Percentiles rank a stretch among this genome's conserved stretches.
Evolutionary conservation across 2,329 filamentous ascomycete genomes (phyloP).

Genomic region (Fusarium sp.): DNA sequence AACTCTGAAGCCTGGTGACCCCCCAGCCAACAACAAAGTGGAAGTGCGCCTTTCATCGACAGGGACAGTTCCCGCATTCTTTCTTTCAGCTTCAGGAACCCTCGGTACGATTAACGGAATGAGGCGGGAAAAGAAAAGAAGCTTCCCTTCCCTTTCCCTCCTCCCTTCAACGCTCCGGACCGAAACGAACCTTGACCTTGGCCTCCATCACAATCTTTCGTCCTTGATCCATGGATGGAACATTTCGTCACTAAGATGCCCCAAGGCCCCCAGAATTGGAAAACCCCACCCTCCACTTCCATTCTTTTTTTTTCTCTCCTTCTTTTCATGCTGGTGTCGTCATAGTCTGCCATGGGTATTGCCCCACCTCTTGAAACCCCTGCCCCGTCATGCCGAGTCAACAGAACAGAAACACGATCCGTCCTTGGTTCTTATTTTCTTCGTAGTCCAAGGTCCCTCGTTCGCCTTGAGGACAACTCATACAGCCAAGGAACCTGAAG

Average conservation of each 20-base stretch:
- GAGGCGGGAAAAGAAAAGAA: slow-evolving; percentile 8
- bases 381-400: slow-evolving; percentile 12
- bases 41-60: slow-evolving; percentile 27
- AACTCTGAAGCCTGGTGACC: slow-evolving; percentile 9
- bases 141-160: slow-evolving; percentile 8
- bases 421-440: slow-evolving; percentile 34
- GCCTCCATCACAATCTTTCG: not conserved
- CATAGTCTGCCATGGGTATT: slow-evolving; percentile 25
- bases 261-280: not conserved
- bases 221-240: not conserved
- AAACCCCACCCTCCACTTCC: slow-evolving; percentile 9
- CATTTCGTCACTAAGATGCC: slow-evolving; percentile 2
- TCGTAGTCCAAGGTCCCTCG: slow-evolving; percentile 3
- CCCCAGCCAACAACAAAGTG: not conserved
- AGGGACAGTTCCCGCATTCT: slow-evolving; percentile 24
- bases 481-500: not conserved
- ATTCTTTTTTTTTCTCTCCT: not conserved
- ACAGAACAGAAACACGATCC: not conserved
- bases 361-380: slow-evolving; percentile 30
- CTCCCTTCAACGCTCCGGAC: slow-evolving; percentile 26
- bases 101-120: slow-evolving; percentile 9
- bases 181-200: slow-evolving; percentile 30
- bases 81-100: slow-evolving; percentile 8
- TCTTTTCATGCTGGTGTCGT: slow-evolving; percentile 31
- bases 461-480: not conserved